phyloP scores from a whole-genome alignment of 202 grass and related monocot species.

The Panicum hallii region DNA sequence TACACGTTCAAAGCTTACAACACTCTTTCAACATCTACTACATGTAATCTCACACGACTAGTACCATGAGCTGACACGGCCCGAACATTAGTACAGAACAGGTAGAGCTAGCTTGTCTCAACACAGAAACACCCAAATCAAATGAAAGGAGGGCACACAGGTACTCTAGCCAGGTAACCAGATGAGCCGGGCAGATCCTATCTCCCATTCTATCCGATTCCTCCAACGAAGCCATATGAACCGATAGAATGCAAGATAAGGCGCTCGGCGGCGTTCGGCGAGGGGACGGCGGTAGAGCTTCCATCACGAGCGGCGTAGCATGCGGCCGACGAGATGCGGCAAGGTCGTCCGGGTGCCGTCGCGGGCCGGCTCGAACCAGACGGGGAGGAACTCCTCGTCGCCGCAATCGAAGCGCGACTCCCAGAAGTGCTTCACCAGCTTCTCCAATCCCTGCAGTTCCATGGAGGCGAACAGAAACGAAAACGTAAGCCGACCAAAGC shows the following conservation, averaged over 20 bases:
- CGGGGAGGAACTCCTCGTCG: slow-evolving; percentile 47
- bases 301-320: background rate
- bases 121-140: background rate
- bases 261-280: background rate
- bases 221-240: background rate
- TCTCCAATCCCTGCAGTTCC: slow-evolving; percentile 38
- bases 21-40: background rate
- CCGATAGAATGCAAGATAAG: slow-evolving; percentile 58
- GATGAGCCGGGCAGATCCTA: background rate
- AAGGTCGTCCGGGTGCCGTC: slow-evolving; percentile 27
- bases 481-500: background rate
- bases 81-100: background rate
- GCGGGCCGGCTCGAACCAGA: slow-evolving; percentile 55
- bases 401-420: background rate
- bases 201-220: slow-evolving; percentile 67
- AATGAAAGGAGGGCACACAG: background rate
- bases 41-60: background rate
- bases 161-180: background rate
- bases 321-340: slow-evolving; percentile 42
- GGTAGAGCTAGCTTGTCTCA: background rate
- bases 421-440: slow-evolving; percentile 26
- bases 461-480: background rate
- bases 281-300: background rate
- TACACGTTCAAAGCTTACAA: background rate
- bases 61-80: background rate